A percentile compares a stretch with the other conserved stretches of the same genome.
Conservation (phyloP, 768 basidiomycete species). For the Amanita jacksonii region DNA sequence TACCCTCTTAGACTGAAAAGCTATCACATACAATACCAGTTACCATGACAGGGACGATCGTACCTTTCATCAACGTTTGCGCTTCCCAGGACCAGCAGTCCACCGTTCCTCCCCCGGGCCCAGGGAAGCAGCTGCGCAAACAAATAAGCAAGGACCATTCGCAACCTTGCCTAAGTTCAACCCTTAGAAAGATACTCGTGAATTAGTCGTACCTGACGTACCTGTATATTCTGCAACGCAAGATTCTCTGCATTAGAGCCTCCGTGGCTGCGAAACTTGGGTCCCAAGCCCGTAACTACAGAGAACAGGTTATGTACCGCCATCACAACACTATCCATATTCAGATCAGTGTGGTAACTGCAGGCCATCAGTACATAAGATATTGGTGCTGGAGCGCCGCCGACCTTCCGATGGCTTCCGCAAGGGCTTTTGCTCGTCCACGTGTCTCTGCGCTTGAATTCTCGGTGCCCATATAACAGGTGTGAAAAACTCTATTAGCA, state of each 20-base stretch:
- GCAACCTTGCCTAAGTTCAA: constrained; percentile 59
- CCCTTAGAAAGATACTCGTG: not conserved
- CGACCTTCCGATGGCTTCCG: constrained; percentile 84
- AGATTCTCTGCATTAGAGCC: constrained; percentile 85
- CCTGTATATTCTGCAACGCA: constrained; percentile 96
- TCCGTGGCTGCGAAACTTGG: constrained; percentile 78
- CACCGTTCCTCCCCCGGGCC: constrained; percentile 76
- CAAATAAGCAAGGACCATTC: constrained; percentile 93
- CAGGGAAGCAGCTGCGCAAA: constrained; percentile 94
- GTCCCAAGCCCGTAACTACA: constrained; percentile 57
- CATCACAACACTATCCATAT: constrained; percentile 90
- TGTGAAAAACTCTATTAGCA: constrained; percentile 82
- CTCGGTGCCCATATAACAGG: constrained; percentile 98
- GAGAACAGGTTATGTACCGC: constrained; percentile 77
- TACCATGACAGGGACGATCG: not conserved
- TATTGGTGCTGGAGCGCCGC: constrained; percentile 8
- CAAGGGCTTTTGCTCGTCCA: constrained; percentile 75
- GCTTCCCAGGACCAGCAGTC: constrained; percentile 90
- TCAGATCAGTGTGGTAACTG: constrained; percentile 90
- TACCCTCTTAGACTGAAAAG: constrained; percentile 81
- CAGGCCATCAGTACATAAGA: not conserved
- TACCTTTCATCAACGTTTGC: constrained; percentile 98
- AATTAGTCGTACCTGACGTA: constrained; percentile 15
- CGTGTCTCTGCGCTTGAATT: constrained; percentile 88
- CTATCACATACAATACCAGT: too few relatives aligned